A percentile compares a stretch with the other conserved stretches of the same genome.
phyloP scores from a whole-genome alignment of 495 filamentous ascomycete genomes.

The Neurospora sp. region DNA sequence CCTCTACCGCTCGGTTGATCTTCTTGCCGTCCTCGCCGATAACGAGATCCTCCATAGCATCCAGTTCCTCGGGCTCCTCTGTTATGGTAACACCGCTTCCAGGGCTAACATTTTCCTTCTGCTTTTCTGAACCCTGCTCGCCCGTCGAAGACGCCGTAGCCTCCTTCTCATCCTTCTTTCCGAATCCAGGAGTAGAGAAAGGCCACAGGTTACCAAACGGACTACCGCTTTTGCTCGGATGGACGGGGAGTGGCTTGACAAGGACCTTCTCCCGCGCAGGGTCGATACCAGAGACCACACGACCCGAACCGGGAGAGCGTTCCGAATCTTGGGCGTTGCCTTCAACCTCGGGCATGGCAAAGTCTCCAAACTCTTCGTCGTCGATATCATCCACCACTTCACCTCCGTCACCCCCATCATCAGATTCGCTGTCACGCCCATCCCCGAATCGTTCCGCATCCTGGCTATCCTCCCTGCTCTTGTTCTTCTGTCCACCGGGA shows the following conservation, averaged over 20 bases:
- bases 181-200: slow-evolving; percentile 23
- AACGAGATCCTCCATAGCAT: slow-evolving; percentile 16
- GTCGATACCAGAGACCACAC: slow-evolving; percentile 24
- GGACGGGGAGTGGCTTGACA: slow-evolving; percentile 36
- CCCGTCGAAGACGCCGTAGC: background rate
- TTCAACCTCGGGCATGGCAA: slow-evolving; percentile 41
- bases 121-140: background rate
- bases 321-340: slow-evolving; percentile 2
- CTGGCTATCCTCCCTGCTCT: background rate
- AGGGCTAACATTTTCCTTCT: slow-evolving; percentile 13
- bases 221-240: slow-evolving; percentile 30
- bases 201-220: slow-evolving; percentile 39
- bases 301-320: slow-evolving; percentile 7
- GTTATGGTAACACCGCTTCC: slow-evolving; percentile 15
- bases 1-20: slow-evolving; percentile 40
- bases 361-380: slow-evolving; percentile 43
- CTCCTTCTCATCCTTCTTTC: slow-evolving; percentile 24
- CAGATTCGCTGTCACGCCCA: slow-evolving; percentile 31
- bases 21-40: slow-evolving; percentile 32
- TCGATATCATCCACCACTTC: slow-evolving; percentile 33
- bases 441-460: slow-evolving; percentile 33
- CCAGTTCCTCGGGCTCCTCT: slow-evolving; percentile 22
- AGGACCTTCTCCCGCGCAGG: slow-evolving; percentile 24
- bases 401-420: slow-evolving; percentile 23
- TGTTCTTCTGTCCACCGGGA: slow-evolving; percentile 11